Evolutionary conservation across 2,329 filamentous ascomycete species (phyloP), one percentile per base, ranked within the genome.

Genomic region (Stenocarpella maydis): DNA sequence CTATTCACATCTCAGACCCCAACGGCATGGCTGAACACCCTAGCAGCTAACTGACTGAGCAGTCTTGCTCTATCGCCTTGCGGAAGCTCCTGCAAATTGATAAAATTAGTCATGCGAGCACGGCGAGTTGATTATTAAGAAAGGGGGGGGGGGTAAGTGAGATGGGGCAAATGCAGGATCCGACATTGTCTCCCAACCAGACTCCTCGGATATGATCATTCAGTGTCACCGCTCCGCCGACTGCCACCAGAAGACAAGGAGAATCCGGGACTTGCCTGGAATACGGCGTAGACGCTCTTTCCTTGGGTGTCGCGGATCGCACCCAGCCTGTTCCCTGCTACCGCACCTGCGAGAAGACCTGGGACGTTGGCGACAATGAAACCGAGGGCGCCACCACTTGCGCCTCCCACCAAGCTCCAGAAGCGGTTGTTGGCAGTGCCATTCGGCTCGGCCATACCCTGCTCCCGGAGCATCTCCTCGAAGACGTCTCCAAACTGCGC

Each of bases 281-380:
- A 98, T 19, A 98, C 96, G 34, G 90, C 86, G 80, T 97, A 98
- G 7, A 99, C 96, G 77, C 93, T 97, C 90, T 98, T 98, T 26
- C 95, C 95, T 81, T 90, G 94, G 39, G 92, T 90, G 81, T 99
- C 96, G 68, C 96, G 86, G 24, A 99, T 88, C 8, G 93, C 93
- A 0, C 96, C 96, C n/a, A 98, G 82, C 64, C 95, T 83, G 81
- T 98, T 98, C 14, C 96, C 96, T 0, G 95, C 95, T 2, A 98
- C 95, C 2, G 93, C 94, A 3, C 96, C 96, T 0, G 95, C 95
- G 45, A 98, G 80, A 76, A 95, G 87, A 0, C 96, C 96, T 0
- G 95, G 93, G 60, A 98, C 89, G 78, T 98, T 98, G 34, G 91
- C 96, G 31, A 98, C 87, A 74, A 99, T 99, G 80, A 98, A 98